These are phyloP conservation scores for Leptographium flavum DNA, from an alignment of 2,329 filamentous ascomycete species.

Conservation along the genomic window DNA sequence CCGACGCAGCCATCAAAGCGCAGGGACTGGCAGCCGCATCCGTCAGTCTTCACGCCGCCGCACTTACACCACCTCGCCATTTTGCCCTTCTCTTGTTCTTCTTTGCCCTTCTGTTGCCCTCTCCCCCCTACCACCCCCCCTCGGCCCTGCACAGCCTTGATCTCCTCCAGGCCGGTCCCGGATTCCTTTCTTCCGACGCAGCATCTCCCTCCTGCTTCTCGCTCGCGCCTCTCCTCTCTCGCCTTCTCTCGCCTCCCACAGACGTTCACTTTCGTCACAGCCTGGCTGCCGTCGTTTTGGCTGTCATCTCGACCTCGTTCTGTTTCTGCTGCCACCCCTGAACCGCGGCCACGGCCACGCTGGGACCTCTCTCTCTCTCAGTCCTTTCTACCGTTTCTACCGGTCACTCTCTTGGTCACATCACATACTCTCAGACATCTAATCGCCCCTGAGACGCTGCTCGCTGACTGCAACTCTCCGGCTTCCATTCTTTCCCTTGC, in stretches of 20 bases:
- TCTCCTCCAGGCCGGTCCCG: too few relatives aligned
- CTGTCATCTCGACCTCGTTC: too few relatives aligned
- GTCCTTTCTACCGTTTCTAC: too few relatives aligned
- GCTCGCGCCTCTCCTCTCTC: not conserved
- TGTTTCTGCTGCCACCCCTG: too few relatives aligned
- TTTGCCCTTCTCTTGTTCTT: not conserved
- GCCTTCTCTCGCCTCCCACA: not conserved
- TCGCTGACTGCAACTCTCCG: not conserved
- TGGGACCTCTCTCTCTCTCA: too few relatives aligned
- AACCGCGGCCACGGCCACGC: too few relatives aligned
- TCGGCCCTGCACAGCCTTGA: not conserved
- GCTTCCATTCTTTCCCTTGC: slow-evolving; percentile 5
- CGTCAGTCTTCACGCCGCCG: too few relatives aligned
- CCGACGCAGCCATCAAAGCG: slow-evolving; percentile 10
- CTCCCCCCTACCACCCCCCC: not conserved
- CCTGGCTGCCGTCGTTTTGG: not conserved
- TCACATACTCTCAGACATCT: too few relatives aligned
- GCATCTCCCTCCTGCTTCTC: not conserved
- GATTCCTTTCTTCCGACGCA: not conserved
- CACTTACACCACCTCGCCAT: not conserved
- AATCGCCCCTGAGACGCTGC: too few relatives aligned
- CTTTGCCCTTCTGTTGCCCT: not conserved
- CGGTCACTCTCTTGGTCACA: too few relatives aligned
- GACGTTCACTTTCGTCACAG: not conserved
- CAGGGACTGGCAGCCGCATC: not conserved